Conservation (phyloP, 345 rosid genomes). For the Noccaea caerulescens region DNA sequence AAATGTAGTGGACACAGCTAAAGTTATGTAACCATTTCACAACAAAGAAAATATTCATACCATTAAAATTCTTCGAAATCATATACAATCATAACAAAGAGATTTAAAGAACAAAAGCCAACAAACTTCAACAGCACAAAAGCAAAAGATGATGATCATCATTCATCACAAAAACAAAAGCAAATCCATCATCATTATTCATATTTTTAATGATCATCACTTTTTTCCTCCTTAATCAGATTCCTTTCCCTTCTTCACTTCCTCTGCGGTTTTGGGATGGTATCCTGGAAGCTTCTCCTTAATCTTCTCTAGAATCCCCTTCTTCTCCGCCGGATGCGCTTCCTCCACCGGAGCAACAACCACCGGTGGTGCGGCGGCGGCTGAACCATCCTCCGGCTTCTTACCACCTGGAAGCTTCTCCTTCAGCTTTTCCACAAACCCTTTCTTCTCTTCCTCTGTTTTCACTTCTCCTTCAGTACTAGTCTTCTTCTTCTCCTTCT, state of each 20-base stretch:
- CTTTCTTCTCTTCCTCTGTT: constrained; percentile 55
- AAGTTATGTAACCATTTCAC: not conserved
- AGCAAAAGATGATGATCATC: constrained; percentile 36
- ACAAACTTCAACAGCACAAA: constrained; percentile 42
- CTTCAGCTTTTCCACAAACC: constrained; percentile 56
- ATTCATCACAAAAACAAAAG: constrained; percentile 26
- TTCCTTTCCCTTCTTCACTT: constrained; percentile 49
- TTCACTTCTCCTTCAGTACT: constrained; percentile 41
- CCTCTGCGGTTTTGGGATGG: constrained; percentile 61
- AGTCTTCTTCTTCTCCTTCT: constrained; percentile 45
- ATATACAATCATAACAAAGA: constrained; percentile 20
- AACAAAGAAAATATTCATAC: constrained; percentile 5
- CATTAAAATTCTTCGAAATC: constrained; percentile 28
- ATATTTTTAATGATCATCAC: not conserved
- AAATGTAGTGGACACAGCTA: not conserved
- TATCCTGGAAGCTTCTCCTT: constrained; percentile 93
- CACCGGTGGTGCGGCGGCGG: constrained; percentile 43
- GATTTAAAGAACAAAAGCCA: not conserved
- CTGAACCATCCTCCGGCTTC: constrained; percentile 49
- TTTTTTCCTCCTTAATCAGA: constrained; percentile 16
- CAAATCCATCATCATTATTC: constrained; percentile 32
- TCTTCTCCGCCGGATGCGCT: constrained; percentile 59
- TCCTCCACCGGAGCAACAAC: constrained; percentile 42
- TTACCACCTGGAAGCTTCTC: constrained; percentile 53
- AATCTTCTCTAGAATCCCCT: constrained; percentile 80